Evolutionary conservation across 805 yeast genomes (phyloP), one percentile per base, ranked within the genome.

Genomic region (Nakazawaea anatomiae): DNA sequence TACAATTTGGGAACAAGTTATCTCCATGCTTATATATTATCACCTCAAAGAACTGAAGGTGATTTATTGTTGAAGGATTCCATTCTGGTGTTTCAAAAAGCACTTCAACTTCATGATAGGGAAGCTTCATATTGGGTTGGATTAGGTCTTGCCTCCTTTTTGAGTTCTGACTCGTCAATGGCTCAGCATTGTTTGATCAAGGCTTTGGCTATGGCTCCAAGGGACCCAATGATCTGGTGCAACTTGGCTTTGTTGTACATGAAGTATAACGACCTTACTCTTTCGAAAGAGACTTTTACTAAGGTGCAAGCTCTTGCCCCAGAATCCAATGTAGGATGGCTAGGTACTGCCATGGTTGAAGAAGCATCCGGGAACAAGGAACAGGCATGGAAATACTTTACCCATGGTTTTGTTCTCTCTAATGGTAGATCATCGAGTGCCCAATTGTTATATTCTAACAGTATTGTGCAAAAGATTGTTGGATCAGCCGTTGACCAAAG

Each of bases 111-210:
- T 7, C 97, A 92, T 63, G 75, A 84, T 5, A 78, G 76, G 52
- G 87, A 85, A 55, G 72, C 85, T 1, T 82, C 77, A 18, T 82
- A 82, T 52, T 94, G 99, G 99, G 73, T 80, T 48, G 84, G 87
- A 0, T 71, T 92, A 31, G 99, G 98, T 11, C 76, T 85, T 51
- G 86, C 90, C 0, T 79, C 89, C 6, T 74, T 83, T 50, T 68
- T 80, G 3, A 66, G 73, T 4, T 18, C 29, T 6, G 86, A 82
- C 56, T 83, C 92, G 0, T 76, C 78, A 45, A 86, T 89, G 6
- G 74, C 97, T 0, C 99, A 94, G 66, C 99, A 94, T 68, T 89
- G 97, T 64, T 89, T 87, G 59, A 87, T 94, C 58, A 85, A 88
- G 55, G 91, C 97, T 0, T 68, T 83, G 2, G 74, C 87, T 0